These are phyloP conservation scores for Xylaria castorea DNA, from an alignment of 495 filamentous ascomycete species.

Conservation along the genomic window DNA sequence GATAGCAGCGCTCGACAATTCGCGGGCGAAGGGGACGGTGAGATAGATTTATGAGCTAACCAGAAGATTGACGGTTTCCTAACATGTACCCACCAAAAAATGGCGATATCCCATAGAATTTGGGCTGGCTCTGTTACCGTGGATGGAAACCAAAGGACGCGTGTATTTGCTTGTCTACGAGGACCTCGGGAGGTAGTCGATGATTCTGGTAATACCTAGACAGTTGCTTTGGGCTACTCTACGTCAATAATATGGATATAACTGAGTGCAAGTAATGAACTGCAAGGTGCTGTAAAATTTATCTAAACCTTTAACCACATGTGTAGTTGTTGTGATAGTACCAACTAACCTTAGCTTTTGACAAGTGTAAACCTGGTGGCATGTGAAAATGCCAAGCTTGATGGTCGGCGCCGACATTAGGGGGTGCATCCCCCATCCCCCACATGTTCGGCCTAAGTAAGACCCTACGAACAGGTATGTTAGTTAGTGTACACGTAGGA, in stretches of 20 bases:
- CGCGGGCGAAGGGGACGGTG: not conserved
- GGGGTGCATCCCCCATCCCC: conserved; percentile 4
- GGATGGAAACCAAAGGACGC: not conserved
- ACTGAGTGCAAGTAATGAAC: no score
- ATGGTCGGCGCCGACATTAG: conserved; percentile 13
- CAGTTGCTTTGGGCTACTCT: not conserved
- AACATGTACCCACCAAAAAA: not conserved
- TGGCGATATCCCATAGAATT: not conserved
- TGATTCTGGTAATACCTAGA: not conserved
- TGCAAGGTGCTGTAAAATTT: no score
- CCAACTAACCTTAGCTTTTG: no score
- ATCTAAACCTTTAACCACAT: no score
- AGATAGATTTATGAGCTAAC: not conserved
- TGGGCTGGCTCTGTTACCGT: not conserved
- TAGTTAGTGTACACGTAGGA: not conserved
- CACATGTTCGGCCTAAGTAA: conserved; percentile 15
- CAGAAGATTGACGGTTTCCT: not conserved
- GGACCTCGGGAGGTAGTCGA: no score
- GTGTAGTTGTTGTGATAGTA: no score
- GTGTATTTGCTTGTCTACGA: not conserved
- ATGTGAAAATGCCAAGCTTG: conserved; percentile 33
- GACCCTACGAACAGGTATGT: not conserved
- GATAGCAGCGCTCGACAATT: not conserved
- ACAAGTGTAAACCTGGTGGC: not conserved
- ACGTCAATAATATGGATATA: no score